Percentiles rank a stretch among this genome's conserved stretches.
phyloP scores from a whole-genome alignment of 352 stramenopile species.

The Globisporangium lucens region DNA sequence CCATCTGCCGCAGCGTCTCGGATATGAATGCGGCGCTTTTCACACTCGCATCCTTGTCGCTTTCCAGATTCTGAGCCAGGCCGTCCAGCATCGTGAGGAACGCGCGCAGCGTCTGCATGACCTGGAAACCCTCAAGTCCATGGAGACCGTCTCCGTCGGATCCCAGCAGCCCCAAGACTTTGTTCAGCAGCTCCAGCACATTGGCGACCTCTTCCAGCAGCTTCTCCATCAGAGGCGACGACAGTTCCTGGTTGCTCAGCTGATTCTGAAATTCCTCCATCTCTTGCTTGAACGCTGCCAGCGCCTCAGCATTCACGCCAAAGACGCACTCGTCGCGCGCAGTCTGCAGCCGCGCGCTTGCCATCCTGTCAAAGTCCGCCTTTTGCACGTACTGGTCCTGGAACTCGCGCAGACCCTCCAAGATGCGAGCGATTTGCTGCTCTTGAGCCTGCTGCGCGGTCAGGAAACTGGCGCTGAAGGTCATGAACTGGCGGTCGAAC shows the following conservation, averaged over 20 bases:
- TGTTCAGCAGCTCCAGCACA: slow-evolving; percentile 31
- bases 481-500: slow-evolving; percentile 23
- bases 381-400: slow-evolving; percentile 26
- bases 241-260: slow-evolving; percentile 24
- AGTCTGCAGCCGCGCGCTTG: slow-evolving; percentile 35
- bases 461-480: slow-evolving; percentile 22
- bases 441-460: slow-evolving; percentile 27
- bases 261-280: slow-evolving; percentile 30
- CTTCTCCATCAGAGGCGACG: slow-evolving; percentile 23
- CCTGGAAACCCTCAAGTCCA: slow-evolving; percentile 9
- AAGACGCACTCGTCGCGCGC: slow-evolving; percentile 58
- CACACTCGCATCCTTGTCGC: slow-evolving; percentile 19
- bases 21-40: slow-evolving; percentile 28
- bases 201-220: slow-evolving; percentile 32
- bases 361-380: slow-evolving; percentile 25
- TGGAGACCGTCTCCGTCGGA: slow-evolving; percentile 17
- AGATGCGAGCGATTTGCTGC: slow-evolving; percentile 21
- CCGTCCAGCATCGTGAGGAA: slow-evolving; percentile 41
- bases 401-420: slow-evolving; percentile 18
- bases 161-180: slow-evolving; percentile 18
- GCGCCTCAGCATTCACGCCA: slow-evolving; percentile 30
- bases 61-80: slow-evolving; percentile 20
- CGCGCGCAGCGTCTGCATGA: slow-evolving; percentile 46
- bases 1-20: slow-evolving; percentile 53
- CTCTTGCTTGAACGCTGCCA: slow-evolving; percentile 30